phyloP scores from a whole-genome alignment of 768 basidiomycete genomes.

The Lactarius evosmus region DNA sequence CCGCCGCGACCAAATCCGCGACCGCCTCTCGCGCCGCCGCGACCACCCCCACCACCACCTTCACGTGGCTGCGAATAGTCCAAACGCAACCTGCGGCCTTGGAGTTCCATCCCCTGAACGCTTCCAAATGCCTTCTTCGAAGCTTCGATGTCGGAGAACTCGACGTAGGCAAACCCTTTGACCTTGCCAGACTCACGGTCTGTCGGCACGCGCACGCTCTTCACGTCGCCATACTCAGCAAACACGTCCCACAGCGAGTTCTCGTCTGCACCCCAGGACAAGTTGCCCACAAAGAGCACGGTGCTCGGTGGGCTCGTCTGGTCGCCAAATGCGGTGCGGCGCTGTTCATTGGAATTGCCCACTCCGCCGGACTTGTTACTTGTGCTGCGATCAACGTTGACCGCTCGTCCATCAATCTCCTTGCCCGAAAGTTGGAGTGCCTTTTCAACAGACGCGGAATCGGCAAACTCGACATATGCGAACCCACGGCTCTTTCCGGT shows the following conservation, averaged over 20 bases:
- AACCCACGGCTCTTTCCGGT: conserved; percentile 83
- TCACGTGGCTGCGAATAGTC: conserved; percentile 77
- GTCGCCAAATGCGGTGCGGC: conserved; percentile 78
- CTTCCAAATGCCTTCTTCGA: conserved; percentile 79
- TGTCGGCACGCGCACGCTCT: conserved; percentile 86
- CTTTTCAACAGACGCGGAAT: conserved; percentile 68
- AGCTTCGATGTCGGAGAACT: conserved; percentile 76
- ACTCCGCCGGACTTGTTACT: conserved; percentile 41
- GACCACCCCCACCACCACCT: conserved; percentile 53
- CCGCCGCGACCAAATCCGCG: conserved; percentile 38
- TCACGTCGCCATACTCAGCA: conserved; percentile 79
- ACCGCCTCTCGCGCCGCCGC: conserved; percentile 44
- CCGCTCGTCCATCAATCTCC: conserved; percentile 88
- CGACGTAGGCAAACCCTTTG: conserved; percentile 97
- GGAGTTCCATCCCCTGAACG: conserved; percentile 68
- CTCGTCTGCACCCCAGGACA: conserved; percentile 77
- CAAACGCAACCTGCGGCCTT: conserved; percentile 75
- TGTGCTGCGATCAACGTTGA: conserved; percentile 82
- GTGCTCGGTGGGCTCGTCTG: conserved; percentile 58
- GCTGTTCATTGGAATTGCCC: conserved; percentile 50
- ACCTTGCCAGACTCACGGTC: conserved; percentile 86
- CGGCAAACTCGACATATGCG: conserved; percentile 77
- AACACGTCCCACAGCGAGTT: conserved; percentile 89
- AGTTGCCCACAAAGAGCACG: conserved; percentile 88
- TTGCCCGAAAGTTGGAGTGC: conserved; percentile 78